Conservation (phyloP, 192 early-diverging fungal species). For the Gonapodya prolifera region DNA sequence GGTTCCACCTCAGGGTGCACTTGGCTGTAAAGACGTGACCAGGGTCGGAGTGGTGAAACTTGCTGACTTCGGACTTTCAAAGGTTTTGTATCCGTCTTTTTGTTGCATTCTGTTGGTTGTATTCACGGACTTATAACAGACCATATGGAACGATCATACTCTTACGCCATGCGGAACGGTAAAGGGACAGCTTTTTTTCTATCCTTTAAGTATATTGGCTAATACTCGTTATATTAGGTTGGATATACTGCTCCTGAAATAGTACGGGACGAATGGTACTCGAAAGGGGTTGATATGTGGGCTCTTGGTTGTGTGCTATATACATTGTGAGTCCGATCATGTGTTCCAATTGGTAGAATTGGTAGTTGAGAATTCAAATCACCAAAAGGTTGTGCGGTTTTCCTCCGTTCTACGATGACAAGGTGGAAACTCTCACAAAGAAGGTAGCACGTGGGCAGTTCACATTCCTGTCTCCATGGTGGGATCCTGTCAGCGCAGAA, state of each 20-base stretch:
- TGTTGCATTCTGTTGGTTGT: neutral
- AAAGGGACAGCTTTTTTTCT: conserved; percentile 11
- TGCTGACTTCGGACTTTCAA: conserved; percentile 82
- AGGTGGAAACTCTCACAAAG: conserved; percentile 58
- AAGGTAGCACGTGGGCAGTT: conserved; percentile 78
- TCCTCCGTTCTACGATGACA: conserved; percentile 70
- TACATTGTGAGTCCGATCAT: conserved; percentile 29
- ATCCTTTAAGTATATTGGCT: neutral
- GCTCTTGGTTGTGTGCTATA: conserved; percentile 78
- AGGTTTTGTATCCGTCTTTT: conserved; percentile 51
- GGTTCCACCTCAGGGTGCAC: neutral
- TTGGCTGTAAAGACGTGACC: conserved; percentile 30
- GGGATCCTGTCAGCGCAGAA: conserved; percentile 69
- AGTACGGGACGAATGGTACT: conserved; percentile 63
- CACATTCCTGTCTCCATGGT: conserved; percentile 78
- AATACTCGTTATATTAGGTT: neutral
- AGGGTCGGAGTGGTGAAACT: conserved; percentile 75
- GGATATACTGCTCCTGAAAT: conserved; percentile 89
- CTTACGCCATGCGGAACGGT: conserved; percentile 87
- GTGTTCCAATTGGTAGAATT: neutral
- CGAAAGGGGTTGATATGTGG: conserved; percentile 78
- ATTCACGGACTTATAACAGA: neutral
- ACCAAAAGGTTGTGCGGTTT: conserved; percentile 45
- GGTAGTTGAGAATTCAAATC: neutral
- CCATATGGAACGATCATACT: conserved; percentile 41